phyloP scores from a whole-genome alignment of 2,329 filamentous ascomycete genomes.

The Colletotrichum chrysophilum region DNA sequence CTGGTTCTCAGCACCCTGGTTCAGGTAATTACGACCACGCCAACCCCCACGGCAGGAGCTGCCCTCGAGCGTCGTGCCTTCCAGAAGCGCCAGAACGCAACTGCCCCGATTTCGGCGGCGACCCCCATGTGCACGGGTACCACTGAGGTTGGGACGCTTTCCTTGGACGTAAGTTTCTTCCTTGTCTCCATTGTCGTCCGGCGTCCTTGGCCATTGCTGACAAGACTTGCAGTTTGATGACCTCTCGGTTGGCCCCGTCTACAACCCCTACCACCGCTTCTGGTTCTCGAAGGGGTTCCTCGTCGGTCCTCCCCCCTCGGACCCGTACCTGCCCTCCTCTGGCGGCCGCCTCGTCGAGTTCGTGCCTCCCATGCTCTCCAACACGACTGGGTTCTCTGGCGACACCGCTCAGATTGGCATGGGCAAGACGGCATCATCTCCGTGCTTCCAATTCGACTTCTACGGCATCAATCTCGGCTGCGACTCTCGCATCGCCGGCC shows the following conservation, averaged over 20 bases:
- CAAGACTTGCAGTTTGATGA: constrained; percentile 39
- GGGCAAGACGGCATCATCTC: constrained; percentile 38
- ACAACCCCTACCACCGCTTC: constrained; percentile 43
- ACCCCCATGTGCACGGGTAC: constrained; percentile 22
- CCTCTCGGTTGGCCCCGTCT: constrained; percentile 38
- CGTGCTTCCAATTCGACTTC: constrained; percentile 45
- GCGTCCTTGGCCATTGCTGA: not conserved
- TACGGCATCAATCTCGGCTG: constrained; percentile 44
- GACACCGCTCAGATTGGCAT: constrained; percentile 45
- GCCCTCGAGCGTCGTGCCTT: not conserved
- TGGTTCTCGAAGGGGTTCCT: constrained; percentile 49
- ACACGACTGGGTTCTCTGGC: constrained; percentile 26
- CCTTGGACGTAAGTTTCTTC: constrained; percentile 38
- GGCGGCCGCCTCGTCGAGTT: constrained; percentile 45
- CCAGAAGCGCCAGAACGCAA: not conserved
- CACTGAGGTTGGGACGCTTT: constrained; percentile 38
- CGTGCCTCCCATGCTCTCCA: constrained; percentile 38
- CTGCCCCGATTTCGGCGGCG: constrained; percentile 5
- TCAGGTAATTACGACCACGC: constrained; percentile 16
- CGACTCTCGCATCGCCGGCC: constrained; percentile 23
- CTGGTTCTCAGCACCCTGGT: constrained; percentile 31
- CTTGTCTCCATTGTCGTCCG: not conserved
- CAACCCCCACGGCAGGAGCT: not conserved
- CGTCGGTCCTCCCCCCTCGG: constrained; percentile 36
- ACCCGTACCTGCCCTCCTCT: constrained; percentile 41